phyloP scores from a whole-genome alignment of 306 rosid genomes.

The Mimosa bimucronata region DNA sequence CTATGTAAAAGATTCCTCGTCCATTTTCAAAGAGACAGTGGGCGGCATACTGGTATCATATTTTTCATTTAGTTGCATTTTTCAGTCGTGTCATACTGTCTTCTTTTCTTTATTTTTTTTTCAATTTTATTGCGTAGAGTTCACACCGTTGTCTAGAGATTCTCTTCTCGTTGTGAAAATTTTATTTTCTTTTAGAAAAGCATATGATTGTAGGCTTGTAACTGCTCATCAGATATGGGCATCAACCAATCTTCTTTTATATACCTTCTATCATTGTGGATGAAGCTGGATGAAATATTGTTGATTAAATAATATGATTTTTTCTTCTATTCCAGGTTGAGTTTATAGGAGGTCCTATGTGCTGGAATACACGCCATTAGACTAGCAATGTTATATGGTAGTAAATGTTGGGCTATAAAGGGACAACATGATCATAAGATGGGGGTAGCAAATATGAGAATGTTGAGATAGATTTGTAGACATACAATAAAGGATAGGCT shows the following conservation, averaged over 20 bases:
- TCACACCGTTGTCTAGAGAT: neutral
- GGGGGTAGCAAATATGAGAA: too few relatives aligned
- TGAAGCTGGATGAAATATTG: slow-evolving; percentile 6
- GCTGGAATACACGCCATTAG: slow-evolving; percentile 91
- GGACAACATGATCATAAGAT: too few relatives aligned
- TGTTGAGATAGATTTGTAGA: too few relatives aligned
- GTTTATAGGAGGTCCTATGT: slow-evolving; percentile 97
- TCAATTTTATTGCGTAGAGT: neutral
- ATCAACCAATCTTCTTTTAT: slow-evolving; percentile 10
- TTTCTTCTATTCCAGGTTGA: slow-evolving; percentile 73
- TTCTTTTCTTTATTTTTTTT: neutral
- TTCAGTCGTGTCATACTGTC: neutral
- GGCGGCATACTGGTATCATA: neutral
- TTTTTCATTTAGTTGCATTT: neutral
- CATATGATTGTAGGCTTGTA: neutral
- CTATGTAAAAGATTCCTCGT: neutral
- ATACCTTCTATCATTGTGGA: slow-evolving; percentile 10
- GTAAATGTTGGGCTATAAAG: too few relatives aligned
- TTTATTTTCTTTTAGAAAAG: slow-evolving; percentile 1
- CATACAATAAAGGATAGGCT: too few relatives aligned
- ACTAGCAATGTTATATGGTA: too few relatives aligned
- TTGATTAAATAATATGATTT: neutral
- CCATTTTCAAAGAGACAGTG: neutral
- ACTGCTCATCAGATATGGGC: slow-evolving; percentile 2
- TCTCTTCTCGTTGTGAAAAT: neutral